Base-by-base conservation (phyloP, 2,329 filamentous ascomycete species). In the Penicillium italicum region DNA sequence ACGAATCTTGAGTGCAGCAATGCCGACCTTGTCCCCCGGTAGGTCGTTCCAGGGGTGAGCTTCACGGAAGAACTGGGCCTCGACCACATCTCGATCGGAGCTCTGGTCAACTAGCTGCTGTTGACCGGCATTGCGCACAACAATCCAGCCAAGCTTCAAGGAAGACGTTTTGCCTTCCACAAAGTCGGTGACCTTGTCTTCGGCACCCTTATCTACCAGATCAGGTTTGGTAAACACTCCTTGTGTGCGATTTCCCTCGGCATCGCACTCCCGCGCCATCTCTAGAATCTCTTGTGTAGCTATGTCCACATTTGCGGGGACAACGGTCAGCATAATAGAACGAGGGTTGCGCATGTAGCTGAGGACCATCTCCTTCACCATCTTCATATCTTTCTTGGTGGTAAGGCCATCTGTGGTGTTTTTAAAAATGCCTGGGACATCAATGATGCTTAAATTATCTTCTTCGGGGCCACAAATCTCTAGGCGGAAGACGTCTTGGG, bases 211-310 rank as follows among this genome's bases (percentile, higher is more conserved):
- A 12, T 40, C 37, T 16, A 40, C 37, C 4, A 40, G 5, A 16
- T 40, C 37, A 4, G 37, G 37, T 40, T 40, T 40, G 20, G 20
- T 40, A 16, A 40, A 40, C 12, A 40, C 20, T 8, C 37, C 37
- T 20, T 8, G 12, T 16, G 37, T 40, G 20, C 37, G 0, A 18
- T 5, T 43, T 12, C 76, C 75, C 4, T 61, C 53, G 0, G 55
- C 56, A 59, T 80, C 77, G 28, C 63, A 59, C n/a, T 72, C 62
- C 16, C 67, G 64, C 0, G 77, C 76, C 41, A 76, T 62, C 30
- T 74, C 65, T 1, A 80, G 62, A 34, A 81, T 79, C 37, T 76
- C 73, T 50, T 81, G 77, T 0, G 72, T 80, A 0, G 72, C 74
- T 22, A 79, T 69, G 50, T 82, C 78, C 5, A 74, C 71, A 31